Evolutionary conservation across 2,329 filamentous ascomycete species (phyloP).

Genomic region (Cytospora leucostoma): DNA sequence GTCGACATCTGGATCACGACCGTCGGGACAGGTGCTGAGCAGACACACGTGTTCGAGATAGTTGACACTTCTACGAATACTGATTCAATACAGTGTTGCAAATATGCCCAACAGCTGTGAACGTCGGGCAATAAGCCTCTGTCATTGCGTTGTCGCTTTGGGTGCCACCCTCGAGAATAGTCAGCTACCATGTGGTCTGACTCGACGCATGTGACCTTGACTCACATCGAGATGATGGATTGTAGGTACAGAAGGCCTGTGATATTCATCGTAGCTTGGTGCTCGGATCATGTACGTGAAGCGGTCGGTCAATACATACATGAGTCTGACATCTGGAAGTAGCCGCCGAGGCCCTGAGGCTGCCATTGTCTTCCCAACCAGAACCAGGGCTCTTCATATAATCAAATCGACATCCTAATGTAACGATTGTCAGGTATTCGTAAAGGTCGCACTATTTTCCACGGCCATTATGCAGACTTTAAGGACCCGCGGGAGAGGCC

Average conservation of each 20-base stretch:
- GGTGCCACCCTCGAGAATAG: not conserved
- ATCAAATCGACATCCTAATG: too few relatives aligned
- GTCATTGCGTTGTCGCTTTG: not conserved
- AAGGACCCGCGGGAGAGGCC: too few relatives aligned
- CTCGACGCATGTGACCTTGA: not conserved
- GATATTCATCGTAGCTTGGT: not conserved
- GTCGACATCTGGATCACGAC: not conserved
- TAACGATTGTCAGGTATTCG: too few relatives aligned
- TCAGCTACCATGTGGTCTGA: not conserved
- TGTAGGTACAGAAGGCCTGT: not conserved
- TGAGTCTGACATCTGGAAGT: not conserved
- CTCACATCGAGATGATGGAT: not conserved
- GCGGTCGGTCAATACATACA: not conserved
- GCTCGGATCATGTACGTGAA: not conserved
- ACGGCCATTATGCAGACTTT: too few relatives aligned
- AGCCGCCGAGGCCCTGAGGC: not conserved
- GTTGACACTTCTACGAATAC: not conserved
- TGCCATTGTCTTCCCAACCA: not conserved
- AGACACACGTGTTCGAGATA: not conserved
- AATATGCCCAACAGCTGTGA: not conserved
- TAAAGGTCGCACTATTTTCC: too few relatives aligned
- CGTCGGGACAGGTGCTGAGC: constrained; percentile 7
- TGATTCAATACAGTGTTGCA: constrained; percentile 7
- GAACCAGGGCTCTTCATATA: not conserved
- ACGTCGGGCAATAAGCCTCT: constrained; percentile 3